phyloP scores from a whole-genome alignment of 2,329 filamentous ascomycete genomes.

The Aspergillus tamarii region DNA sequence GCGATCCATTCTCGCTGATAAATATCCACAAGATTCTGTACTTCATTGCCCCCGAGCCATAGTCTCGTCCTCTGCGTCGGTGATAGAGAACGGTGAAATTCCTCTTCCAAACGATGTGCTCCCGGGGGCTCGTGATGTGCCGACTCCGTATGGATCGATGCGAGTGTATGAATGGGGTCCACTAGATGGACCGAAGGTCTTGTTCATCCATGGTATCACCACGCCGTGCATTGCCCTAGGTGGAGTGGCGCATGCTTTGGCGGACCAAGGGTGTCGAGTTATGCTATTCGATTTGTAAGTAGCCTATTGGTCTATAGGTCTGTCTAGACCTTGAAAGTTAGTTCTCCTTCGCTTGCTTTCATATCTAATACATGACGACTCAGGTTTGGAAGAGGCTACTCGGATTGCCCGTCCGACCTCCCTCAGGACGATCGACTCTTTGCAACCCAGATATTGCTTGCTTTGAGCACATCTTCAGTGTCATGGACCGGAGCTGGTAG shows the following conservation, averaged over 20 bases:
- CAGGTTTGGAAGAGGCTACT: slow-evolving; percentile 71
- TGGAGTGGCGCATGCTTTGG: slow-evolving; percentile 67
- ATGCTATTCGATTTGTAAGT: slow-evolving; percentile 70
- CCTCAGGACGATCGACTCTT: slow-evolving; percentile 76
- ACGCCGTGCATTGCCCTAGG: slow-evolving; percentile 74
- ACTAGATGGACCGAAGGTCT: slow-evolving; percentile 68
- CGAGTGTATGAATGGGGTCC: slow-evolving; percentile 83
- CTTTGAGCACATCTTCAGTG: slow-evolving; percentile 69
- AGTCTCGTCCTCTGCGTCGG: slow-evolving; percentile 34
- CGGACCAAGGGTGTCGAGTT: slow-evolving; percentile 69
- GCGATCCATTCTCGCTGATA: slow-evolving; percentile 30
- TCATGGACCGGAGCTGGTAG: slow-evolving; percentile 61
- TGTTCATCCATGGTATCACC: slow-evolving; percentile 80
- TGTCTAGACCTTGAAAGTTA: neutral
- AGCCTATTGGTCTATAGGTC: neutral
- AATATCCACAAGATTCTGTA: slow-evolving; percentile 19
- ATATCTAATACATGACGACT: slow-evolving; percentile 7
- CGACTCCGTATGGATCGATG: slow-evolving; percentile 65
- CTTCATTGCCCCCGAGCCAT: slow-evolving; percentile 42
- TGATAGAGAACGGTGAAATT: slow-evolving; percentile 43
- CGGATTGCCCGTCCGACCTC: slow-evolving; percentile 67
- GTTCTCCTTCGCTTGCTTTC: neutral
- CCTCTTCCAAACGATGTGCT: slow-evolving; percentile 73
- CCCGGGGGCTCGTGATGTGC: slow-evolving; percentile 64
- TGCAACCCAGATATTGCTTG: slow-evolving; percentile 71